These are phyloP conservation scores for Furcasterigmium furcatum DNA, from an alignment of 2,329 filamentous ascomycete genomes.

Conservation along the genomic window DNA sequence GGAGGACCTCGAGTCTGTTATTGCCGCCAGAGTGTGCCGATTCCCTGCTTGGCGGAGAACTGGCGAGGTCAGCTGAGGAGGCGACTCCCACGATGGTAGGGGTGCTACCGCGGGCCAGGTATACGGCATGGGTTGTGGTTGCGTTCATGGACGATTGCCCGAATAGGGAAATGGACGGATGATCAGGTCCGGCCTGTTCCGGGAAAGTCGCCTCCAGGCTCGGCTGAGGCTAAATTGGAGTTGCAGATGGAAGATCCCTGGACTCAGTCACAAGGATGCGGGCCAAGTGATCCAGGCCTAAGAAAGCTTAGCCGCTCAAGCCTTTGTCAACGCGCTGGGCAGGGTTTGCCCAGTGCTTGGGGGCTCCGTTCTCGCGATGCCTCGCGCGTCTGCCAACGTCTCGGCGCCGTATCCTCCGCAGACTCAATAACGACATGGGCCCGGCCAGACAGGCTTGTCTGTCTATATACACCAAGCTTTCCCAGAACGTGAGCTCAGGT, in stretches of 20 bases:
- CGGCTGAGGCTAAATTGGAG: not conserved
- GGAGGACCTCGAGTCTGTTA: too few species aligned
- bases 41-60: not conserved
- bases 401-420: conserved; percentile 2
- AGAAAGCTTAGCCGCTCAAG: conserved; percentile 1
- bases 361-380: not conserved
- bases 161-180: conserved; percentile 3
- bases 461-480: not conserved
- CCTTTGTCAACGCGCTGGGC: not conserved
- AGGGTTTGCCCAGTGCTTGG: conserved; percentile 1
- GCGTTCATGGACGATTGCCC: not conserved
- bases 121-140: not conserved
- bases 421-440: not conserved
- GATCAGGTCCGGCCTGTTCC: conserved; percentile 1
- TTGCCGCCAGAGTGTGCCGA: not conserved
- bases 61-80: too few species aligned
- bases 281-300: not conserved
- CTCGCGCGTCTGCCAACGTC: not conserved
- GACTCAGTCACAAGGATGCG: not conserved
- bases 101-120: not conserved
- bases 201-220: not conserved
- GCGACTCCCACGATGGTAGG: not conserved
- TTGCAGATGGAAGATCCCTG: not conserved
- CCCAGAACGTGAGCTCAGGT: not conserved
- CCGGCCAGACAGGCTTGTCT: not conserved